Evolutionary conservation across 73 alveolate species (phyloP), one percentile per base, ranked within the genome.

Genomic region (Halteria grandinella): DNA sequence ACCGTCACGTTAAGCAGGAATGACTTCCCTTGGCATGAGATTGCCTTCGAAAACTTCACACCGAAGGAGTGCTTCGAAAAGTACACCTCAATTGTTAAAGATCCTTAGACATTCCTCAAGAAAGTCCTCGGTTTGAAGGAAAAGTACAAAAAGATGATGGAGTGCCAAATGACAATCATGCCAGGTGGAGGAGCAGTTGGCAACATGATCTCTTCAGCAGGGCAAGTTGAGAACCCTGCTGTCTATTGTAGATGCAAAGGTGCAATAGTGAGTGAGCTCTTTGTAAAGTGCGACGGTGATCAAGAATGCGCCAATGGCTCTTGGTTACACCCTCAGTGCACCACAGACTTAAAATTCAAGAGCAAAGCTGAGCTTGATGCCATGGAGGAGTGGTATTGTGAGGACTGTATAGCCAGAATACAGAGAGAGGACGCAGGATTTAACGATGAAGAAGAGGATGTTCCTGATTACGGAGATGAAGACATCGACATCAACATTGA

Each of bases 21-120:
- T 53, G 90, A 80, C 36, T 80, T 80, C 79, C 90, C 90, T n/a
- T 80, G 90, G 90, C 34, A 74, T 5, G 89, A 47, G 32, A 73
- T 79, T 14, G 66, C 50, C 28, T 79, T 79, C 47, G 64, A 21
- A 1, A 48, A 48, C 45, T 79, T 62, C 58, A 23, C 89, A 23
- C 83, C 89, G 12, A 64, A 79, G 33, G 89, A 79, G 27, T 79
- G 89, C 77, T 79, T 63, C 40, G 89, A 79, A 40, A 79, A 62
- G 47, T 79, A 79, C 74, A 31, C 55, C 8, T 41, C 80, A 7
- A 51, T 79, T 2, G 79, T 79, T 15, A 79, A 53, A 34, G 89
- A 79, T 28, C 59, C 64, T 15, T 33, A 20, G 11, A 31, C 48
- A 28, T 79, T 79, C 44, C 34, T 62, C 32, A 79, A 79, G 50